phyloP scores from a whole-genome alignment of 805 yeast species.

The Starmerella sirachaensis region DNA sequence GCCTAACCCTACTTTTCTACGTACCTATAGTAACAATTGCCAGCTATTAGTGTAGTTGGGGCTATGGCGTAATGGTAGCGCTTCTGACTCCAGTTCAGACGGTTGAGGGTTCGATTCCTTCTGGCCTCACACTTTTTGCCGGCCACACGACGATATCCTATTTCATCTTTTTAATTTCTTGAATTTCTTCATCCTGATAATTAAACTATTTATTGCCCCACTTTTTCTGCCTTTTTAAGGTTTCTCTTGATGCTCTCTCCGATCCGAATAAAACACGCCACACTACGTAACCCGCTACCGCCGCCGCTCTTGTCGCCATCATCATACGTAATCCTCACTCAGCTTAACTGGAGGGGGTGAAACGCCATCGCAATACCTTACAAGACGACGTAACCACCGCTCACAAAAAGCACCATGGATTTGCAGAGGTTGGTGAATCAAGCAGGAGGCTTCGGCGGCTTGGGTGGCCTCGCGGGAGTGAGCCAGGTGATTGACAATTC shows the following conservation, averaged over 20 bases:
- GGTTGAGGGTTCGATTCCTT: constrained; percentile 20
- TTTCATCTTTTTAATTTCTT: background rate
- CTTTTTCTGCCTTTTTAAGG: background rate
- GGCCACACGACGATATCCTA: background rate
- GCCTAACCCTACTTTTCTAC: too few relatives aligned
- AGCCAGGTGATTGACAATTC: constrained; percentile 85
- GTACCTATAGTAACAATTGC: too few relatives aligned
- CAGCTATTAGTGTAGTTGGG: too few relatives aligned
- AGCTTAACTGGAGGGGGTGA: background rate
- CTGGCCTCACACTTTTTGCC: constrained; percentile 11
- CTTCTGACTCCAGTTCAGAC: constrained; percentile 19
- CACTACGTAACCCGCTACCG: too few relatives aligned
- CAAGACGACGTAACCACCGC: background rate
- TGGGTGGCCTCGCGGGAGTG: constrained; percentile 33
- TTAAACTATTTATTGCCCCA: background rate
- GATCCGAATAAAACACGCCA: too few relatives aligned
- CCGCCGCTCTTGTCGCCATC: too few relatives aligned
- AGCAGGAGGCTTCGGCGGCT: constrained; percentile 27
- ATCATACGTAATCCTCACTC: too few relatives aligned
- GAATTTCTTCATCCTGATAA: background rate
- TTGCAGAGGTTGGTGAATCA: constrained; percentile 27
- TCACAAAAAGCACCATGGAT: constrained; percentile 21
- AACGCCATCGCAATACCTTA: constrained; percentile 2
- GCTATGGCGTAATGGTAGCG: constrained; percentile 17
- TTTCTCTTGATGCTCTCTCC: background rate